Conservation (phyloP, 2,329 filamentous ascomycete genomes). For the Botrytis medusae region DNA sequence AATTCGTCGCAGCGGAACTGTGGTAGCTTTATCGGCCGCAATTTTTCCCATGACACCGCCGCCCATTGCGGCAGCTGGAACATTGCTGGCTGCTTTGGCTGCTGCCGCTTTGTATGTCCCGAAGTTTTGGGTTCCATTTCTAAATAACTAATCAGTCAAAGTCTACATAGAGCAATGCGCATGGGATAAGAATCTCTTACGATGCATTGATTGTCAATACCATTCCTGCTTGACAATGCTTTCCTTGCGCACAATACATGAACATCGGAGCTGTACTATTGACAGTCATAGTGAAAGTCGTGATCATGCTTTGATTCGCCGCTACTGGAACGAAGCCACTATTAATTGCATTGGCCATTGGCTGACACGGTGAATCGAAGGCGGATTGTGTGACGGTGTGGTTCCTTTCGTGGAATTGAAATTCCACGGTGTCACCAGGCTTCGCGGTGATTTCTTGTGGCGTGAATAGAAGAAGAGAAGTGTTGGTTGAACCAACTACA, state of each 20-base stretch:
- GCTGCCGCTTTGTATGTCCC: constrained; percentile 15
- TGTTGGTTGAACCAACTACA: constrained; percentile 53
- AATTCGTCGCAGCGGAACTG: constrained; percentile 1
- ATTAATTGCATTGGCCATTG: constrained; percentile 50
- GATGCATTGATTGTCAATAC: constrained; percentile 45
- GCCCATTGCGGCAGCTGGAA: background rate
- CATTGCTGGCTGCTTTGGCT: background rate
- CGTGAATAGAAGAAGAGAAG: constrained; percentile 55
- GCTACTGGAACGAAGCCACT: constrained; percentile 66
- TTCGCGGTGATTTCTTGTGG: constrained; percentile 64
- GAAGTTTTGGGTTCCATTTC: constrained; percentile 10
- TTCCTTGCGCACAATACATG: constrained; percentile 73
- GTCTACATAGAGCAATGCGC: background rate
- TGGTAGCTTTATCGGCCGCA: background rate
- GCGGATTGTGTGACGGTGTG: constrained; percentile 78
- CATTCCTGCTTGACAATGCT: constrained; percentile 64
- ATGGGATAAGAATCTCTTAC: background rate
- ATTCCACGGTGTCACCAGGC: constrained; percentile 63
- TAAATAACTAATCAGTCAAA: background rate
- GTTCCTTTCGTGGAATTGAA: constrained; percentile 67
- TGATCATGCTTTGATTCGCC: constrained; percentile 49
- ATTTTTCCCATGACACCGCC: constrained; percentile 1
- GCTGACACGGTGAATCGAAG: constrained; percentile 69
- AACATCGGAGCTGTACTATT: constrained; percentile 71
- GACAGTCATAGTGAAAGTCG: constrained; percentile 65